phyloP scores from a whole-genome alignment of 257 asterid genomes.

The Perilla frutescens region DNA sequence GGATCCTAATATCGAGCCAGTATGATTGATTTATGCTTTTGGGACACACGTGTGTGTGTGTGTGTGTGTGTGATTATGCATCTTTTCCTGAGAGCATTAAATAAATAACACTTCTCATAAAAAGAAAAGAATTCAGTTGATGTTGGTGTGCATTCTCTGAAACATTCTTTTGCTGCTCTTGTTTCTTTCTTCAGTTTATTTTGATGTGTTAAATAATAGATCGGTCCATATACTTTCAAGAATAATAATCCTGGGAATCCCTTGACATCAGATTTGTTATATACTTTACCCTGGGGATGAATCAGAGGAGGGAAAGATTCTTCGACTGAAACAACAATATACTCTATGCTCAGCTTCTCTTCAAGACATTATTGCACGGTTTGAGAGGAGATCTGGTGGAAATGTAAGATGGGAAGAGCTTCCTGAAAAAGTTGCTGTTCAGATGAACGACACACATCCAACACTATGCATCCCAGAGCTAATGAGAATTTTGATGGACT shows the following conservation, averaged over 20 bases:
- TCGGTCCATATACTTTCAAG: slow-evolving; percentile 12
- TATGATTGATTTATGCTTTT: slow-evolving; percentile 21
- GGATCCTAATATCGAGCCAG: slow-evolving; percentile 15
- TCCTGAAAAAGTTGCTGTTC: slow-evolving; percentile 92
- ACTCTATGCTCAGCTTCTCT: slow-evolving; percentile 91
- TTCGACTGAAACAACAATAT: slow-evolving; percentile 83
- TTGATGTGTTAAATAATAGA: background rate
- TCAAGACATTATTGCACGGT: slow-evolving; percentile 79
- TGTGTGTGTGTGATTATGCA: background rate
- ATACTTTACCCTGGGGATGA: slow-evolving; percentile 89
- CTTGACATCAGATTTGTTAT: slow-evolving; percentile 67
- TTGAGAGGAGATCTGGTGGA: slow-evolving; percentile 75
- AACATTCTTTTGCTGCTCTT: slow-evolving; percentile 10
- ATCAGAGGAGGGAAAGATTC: slow-evolving; percentile 72
- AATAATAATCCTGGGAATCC: slow-evolving; percentile 27
- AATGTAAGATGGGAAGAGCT: slow-evolving; percentile 71
- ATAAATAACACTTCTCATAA: background rate
- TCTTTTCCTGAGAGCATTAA: slow-evolving; percentile 13
- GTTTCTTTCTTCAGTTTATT: background rate
- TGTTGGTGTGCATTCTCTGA: background rate
- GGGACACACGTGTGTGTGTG: background rate
- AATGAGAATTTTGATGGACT: slow-evolving; percentile 81
- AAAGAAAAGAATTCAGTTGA: slow-evolving; percentile 7
- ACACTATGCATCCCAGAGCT: slow-evolving; percentile 87
- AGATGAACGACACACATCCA: slow-evolving; percentile 95